phyloP scores from a whole-genome alignment of 2,329 filamentous ascomycete species.

The Biscogniauxia marginata region DNA sequence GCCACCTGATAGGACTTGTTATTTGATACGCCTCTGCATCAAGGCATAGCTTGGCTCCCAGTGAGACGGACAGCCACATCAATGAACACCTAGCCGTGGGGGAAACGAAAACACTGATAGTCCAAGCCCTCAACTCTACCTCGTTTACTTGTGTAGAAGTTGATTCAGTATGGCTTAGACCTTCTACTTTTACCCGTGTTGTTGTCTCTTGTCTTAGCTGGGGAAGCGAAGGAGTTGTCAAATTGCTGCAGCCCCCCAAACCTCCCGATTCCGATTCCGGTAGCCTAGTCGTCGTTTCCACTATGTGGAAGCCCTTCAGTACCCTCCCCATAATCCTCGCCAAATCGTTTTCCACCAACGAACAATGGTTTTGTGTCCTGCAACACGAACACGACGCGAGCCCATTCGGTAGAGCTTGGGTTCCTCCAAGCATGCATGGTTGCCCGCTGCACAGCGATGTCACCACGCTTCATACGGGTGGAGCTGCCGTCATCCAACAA shows the following conservation, averaged over 20 bases:
- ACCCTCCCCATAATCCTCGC: slow-evolving; percentile 28
- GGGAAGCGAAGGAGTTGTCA: too few species aligned
- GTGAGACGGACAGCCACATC: too few species aligned
- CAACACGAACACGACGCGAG: slow-evolving; percentile 33
- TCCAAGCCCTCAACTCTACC: too few species aligned
- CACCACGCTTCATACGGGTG: slow-evolving; percentile 46
- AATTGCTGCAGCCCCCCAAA: too few species aligned
- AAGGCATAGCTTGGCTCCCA: not conserved
- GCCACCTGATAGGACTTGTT: not conserved
- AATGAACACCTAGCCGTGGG: too few species aligned
- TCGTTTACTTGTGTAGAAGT: too few species aligned
- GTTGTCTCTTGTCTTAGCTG: too few species aligned
- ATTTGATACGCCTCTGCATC: not conserved
- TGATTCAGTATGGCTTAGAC: too few species aligned
- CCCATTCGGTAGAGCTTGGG: slow-evolving; percentile 35
- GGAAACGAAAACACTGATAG: too few species aligned
- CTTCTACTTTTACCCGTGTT: too few species aligned
- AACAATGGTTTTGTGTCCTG: slow-evolving; percentile 35
- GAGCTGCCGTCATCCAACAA: slow-evolving; percentile 50
- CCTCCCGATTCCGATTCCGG: too few species aligned
- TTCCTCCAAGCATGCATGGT: slow-evolving; percentile 57
- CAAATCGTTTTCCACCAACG: slow-evolving; percentile 26
- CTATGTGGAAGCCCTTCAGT: slow-evolving; percentile 26
- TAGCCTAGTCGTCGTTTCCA: slow-evolving; percentile 23
- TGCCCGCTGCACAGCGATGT: slow-evolving; percentile 55